These are phyloP conservation scores for Starmerella apis DNA, from an alignment of 805 yeast genomes.

Conservation along the genomic window DNA sequence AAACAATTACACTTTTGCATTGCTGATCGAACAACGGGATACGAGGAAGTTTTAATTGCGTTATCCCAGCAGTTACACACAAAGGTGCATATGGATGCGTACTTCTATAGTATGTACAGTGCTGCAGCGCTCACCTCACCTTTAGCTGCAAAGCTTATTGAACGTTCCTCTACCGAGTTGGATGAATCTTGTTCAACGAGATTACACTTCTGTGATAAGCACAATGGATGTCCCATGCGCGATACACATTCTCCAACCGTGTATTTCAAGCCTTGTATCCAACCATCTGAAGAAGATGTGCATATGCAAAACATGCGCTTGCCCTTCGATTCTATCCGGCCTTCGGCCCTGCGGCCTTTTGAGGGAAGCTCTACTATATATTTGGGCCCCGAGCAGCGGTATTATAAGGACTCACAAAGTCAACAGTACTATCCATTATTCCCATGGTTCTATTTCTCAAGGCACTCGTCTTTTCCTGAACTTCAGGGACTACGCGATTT, in stretches of 20 bases:
- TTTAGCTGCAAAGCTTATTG: conserved; percentile 19
- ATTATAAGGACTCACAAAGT: conserved; percentile 3
- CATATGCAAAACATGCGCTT: conserved; percentile 18
- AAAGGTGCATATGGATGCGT: conserved; percentile 31
- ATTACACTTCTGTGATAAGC: conserved; percentile 18
- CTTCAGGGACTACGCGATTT: conserved; percentile 19
- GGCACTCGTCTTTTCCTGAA: conserved; percentile 30
- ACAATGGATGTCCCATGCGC: conserved; percentile 14
- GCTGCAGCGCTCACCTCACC: conserved; percentile 24
- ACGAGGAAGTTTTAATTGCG: conserved; percentile 45
- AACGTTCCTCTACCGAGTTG: conserved; percentile 16
- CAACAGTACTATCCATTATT: conserved; percentile 21
- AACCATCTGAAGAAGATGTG: conserved; percentile 11
- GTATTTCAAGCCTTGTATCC: conserved; percentile 22
- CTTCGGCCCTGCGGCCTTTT: conserved; percentile 5
- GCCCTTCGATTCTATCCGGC: conserved; percentile 17
- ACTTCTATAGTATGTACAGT: conserved; percentile 24
- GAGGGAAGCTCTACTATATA: conserved; percentile 4
- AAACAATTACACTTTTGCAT: conserved; percentile 36
- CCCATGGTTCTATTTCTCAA: conserved; percentile 27
- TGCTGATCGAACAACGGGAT: conserved; percentile 38
- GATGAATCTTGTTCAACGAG: conserved; percentile 11
- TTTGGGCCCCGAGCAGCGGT: conserved; percentile 16
- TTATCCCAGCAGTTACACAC: conserved; percentile 28
- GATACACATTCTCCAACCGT: conserved; percentile 18